phyloP scores from a whole-genome alignment of 148 eudicot genomes.

The Spergularia bocconei region DNA sequence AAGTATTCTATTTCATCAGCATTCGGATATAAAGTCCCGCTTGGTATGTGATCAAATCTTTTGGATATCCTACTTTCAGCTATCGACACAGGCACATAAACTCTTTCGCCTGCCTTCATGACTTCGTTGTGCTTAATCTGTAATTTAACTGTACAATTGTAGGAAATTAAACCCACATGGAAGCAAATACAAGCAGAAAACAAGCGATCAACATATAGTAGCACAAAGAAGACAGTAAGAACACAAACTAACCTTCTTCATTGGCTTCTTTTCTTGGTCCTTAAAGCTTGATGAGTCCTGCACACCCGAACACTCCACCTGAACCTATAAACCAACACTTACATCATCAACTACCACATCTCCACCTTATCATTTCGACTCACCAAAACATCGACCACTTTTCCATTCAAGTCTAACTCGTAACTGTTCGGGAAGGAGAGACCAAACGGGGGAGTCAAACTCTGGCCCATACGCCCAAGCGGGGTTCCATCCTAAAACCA shows the following conservation, averaged over 20 bases:
- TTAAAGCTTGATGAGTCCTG: constrained; percentile 19
- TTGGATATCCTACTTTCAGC: constrained; percentile 75
- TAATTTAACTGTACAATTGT: constrained; percentile 45
- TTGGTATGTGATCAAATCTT: constrained; percentile 85
- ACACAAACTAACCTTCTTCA: constrained; percentile 56
- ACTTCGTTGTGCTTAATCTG: constrained; percentile 84
- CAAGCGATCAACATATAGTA: not conserved
- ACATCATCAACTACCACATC: not conserved
- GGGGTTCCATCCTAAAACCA: no score
- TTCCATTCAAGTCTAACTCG: no score
- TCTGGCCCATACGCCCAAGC: no score
- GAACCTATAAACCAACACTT: constrained; percentile 44
- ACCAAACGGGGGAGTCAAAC: no score
- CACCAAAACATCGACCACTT: no score
- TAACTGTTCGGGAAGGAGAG: no score
- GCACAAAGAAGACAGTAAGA: not conserved
- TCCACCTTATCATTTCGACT: not conserved
- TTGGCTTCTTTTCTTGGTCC: constrained; percentile 21
- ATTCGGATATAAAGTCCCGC: constrained; percentile 85
- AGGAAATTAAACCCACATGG: constrained; percentile 41
- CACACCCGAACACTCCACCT: constrained; percentile 37
- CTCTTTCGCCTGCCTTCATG: constrained; percentile 68
- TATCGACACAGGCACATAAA: constrained; percentile 74
- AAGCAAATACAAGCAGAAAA: constrained; percentile 8
- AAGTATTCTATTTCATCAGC: constrained; percentile 89